Conservation (phyloP, 805 yeast genomes). For the Lipomyces anomalus region DNA sequence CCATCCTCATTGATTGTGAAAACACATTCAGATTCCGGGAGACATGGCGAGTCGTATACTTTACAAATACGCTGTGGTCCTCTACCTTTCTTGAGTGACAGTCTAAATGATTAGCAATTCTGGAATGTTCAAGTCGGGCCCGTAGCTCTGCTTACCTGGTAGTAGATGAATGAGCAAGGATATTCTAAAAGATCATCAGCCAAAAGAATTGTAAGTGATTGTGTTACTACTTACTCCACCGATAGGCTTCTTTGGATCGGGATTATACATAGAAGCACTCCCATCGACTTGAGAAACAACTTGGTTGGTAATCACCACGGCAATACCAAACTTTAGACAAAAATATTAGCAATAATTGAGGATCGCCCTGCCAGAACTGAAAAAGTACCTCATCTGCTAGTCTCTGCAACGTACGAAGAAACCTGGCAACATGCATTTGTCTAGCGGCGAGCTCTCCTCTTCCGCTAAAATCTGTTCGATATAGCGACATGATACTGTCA, state of each 20-base stretch:
- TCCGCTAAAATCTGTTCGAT: constrained; percentile 91
- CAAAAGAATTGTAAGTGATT: background rate
- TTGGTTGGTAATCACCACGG: constrained; percentile 91
- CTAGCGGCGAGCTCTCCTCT: constrained; percentile 94
- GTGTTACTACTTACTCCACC: constrained; percentile 55
- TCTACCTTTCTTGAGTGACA: constrained; percentile 82
- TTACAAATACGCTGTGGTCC: constrained; percentile 92
- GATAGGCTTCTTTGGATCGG: constrained; percentile 97
- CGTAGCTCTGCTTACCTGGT: constrained; percentile 86
- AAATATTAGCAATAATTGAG: background rate
- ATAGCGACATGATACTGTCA: constrained; percentile 96
- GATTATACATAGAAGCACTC: constrained; percentile 66
- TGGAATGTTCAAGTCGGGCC: constrained; percentile 90
- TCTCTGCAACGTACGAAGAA: constrained; percentile 84
- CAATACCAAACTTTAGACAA: constrained; percentile 65
- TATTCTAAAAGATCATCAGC: constrained; percentile 41
- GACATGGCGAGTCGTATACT: constrained; percentile 91
- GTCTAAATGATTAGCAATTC: constrained; percentile 81
- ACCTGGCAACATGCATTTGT: constrained; percentile 89
- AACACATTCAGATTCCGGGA: constrained; percentile 91
- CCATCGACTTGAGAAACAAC: constrained; percentile 98
- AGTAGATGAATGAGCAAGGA: constrained; percentile 93
- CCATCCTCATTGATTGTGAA: constrained; percentile 97
- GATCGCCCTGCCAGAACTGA: background rate
- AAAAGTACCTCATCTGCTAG: constrained; percentile 69